Evolutionary conservation across 768 basidiomycete species (phyloP).

Genomic region (Tephrocybe sp.): DNA sequence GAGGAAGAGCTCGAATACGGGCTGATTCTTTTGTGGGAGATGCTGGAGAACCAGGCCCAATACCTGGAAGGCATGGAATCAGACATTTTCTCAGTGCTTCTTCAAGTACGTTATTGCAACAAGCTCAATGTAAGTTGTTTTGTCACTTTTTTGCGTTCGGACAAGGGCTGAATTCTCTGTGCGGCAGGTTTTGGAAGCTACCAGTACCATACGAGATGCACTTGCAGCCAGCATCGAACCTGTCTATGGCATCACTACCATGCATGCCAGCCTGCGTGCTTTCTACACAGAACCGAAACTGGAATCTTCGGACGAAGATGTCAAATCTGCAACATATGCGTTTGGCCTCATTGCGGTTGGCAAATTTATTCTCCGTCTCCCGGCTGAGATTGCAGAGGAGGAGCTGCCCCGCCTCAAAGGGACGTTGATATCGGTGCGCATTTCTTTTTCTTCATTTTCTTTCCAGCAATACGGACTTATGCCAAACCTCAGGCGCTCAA

Average conservation of each 20-base stretch:
- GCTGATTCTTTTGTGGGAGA: conserved; percentile 80
- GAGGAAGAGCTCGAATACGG: conserved; percentile 72
- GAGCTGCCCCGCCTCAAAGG: conserved; percentile 74
- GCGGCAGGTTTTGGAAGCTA: conserved; percentile 77
- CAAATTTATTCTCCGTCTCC: conserved; percentile 78
- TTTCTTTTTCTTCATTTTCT: not conserved
- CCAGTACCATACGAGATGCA: conserved; percentile 75
- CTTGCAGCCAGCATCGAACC: conserved; percentile 73
- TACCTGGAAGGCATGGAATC: conserved; percentile 80
- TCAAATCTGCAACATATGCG: conserved; percentile 67
- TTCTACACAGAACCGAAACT: conserved; percentile 57
- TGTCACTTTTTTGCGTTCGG: not conserved
- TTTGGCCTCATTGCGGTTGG: conserved; percentile 84
- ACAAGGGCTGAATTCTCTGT: not conserved
- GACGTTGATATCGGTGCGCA: conserved; percentile 66
- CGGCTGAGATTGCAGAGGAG: conserved; percentile 83
- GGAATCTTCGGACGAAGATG: conserved; percentile 39
- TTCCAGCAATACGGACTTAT: not conserved
- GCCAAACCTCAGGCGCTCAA: conserved; percentile 58
- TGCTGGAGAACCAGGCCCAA: conserved; percentile 69
- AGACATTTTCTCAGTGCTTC: conserved; percentile 67
- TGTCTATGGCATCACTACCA: conserved; percentile 80
- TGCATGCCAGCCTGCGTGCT: conserved; percentile 67
- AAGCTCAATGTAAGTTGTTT: conserved; percentile 56
- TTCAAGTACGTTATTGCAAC: conserved; percentile 72